phyloP scores from a whole-genome alignment of 768 basidiomycete species.

The Suillus lakei region DNA sequence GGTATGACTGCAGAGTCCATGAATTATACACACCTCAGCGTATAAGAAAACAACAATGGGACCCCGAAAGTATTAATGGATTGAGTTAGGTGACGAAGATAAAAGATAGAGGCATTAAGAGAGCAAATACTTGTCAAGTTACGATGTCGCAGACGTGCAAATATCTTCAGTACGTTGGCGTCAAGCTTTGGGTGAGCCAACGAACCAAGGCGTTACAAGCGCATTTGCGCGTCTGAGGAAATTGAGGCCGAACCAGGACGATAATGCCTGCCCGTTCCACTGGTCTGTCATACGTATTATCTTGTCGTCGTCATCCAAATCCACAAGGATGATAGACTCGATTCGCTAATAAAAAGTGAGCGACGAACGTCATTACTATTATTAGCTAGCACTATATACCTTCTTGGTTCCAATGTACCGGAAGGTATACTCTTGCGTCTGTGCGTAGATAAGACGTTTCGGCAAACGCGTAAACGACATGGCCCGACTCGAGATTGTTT shows the following conservation, averaged over 20 bases:
- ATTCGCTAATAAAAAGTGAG: conserved; percentile 45
- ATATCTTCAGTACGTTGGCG: not conserved
- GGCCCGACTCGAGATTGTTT: conserved; percentile 54
- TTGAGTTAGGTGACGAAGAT: not conserved
- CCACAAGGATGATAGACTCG: conserved; percentile 64
- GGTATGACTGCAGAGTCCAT: not conserved
- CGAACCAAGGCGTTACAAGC: conserved; percentile 56
- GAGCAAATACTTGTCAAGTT: not conserved
- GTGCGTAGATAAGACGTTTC: conserved; percentile 62
- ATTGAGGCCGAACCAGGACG: conserved; percentile 51
- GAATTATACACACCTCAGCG: not conserved
- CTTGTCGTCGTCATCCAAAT: conserved; percentile 67
- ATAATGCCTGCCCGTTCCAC: conserved; percentile 60
- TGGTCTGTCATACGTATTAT: conserved; percentile 63
- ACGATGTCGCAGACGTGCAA: not conserved
- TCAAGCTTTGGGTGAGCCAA: conserved; percentile 49
- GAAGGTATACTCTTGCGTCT: conserved; percentile 65
- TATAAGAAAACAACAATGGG: not conserved
- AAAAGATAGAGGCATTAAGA: not conserved
- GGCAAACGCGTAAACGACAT: conserved; percentile 63
- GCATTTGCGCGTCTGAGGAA: conserved; percentile 56
- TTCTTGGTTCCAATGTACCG: conserved; percentile 56
- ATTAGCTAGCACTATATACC: conserved; percentile 34
- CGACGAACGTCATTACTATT: not conserved
- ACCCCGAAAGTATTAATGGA: not conserved